Evolutionary conservation across 1,139 yeast species (phyloP).

Genomic region (Yamadazyma taylorii): DNA sequence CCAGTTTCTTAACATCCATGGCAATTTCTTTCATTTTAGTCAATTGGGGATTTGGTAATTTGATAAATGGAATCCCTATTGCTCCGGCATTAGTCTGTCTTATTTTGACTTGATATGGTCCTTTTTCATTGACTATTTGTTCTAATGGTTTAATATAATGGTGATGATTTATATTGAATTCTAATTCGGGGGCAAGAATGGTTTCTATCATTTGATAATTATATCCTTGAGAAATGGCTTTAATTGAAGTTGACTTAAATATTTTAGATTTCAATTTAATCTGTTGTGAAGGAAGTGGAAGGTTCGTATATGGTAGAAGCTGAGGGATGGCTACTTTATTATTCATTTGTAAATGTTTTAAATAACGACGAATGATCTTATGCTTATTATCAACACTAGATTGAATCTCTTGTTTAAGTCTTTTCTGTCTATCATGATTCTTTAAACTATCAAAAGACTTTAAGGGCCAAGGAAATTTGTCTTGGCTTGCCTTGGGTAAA

Average conservation of each 20-base stretch:
- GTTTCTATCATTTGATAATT: conserved; percentile 35
- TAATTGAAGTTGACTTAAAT: conserved; percentile 13
- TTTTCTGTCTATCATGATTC: conserved; percentile 12
- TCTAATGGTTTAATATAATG: conserved; percentile 22
- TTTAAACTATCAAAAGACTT: conserved; percentile 5
- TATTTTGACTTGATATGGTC: conserved; percentile 39
- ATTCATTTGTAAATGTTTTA: conserved; percentile 29
- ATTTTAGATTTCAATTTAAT: conserved; percentile 10
- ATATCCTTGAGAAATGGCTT: conserved; percentile 28
- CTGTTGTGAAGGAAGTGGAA: conserved; percentile 9
- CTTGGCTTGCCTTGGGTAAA: conserved; percentile 6
- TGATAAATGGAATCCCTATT: conserved; percentile 28
- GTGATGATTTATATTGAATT: conserved; percentile 33
- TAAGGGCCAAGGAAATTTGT: conserved; percentile 14
- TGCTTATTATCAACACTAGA: conserved; percentile 10
- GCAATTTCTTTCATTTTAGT: conserved; percentile 28
- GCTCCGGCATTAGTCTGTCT: conserved; percentile 34
- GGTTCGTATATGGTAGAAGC: conserved; percentile 30
- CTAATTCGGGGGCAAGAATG: conserved; percentile 38
- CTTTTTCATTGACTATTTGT: conserved; percentile 29
- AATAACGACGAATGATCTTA: conserved; percentile 23
- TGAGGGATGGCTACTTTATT: conserved; percentile 35
- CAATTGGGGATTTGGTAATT: conserved; percentile 25
- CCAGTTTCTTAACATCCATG: conserved; percentile 33
- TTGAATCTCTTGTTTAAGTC: conserved; percentile 12